Evolutionary conservation across 352 stramenopile species (phyloP).

Genomic region (Phytophthora pluvialis): DNA sequence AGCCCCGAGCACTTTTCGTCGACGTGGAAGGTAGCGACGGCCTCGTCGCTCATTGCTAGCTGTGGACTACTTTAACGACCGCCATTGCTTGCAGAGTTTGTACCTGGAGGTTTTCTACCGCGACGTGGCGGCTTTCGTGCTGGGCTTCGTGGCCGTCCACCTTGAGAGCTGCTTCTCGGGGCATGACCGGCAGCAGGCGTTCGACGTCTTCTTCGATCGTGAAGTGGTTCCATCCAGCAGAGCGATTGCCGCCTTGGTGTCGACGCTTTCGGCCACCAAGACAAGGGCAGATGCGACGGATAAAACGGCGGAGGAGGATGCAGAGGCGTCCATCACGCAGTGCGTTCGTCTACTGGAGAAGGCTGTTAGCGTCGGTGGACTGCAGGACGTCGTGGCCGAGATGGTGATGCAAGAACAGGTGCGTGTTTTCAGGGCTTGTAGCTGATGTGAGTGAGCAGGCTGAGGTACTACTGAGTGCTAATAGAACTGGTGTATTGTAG

Average conservation of each 20-base stretch:
- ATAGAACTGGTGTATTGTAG: constrained; percentile 8
- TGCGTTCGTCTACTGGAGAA: constrained; percentile 58
- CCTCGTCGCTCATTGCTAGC: not conserved
- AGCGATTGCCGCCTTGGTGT: constrained; percentile 39
- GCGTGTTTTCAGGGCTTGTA: constrained; percentile 1
- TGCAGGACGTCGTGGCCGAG: constrained; percentile 41
- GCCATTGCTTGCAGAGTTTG: constrained; percentile 36
- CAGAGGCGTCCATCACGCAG: constrained; percentile 44
- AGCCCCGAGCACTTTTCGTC: constrained; percentile 35
- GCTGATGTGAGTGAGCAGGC: not conserved
- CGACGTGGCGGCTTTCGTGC: constrained; percentile 55
- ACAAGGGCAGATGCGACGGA: not conserved
- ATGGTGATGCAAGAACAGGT: constrained; percentile 49
- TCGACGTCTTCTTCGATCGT: constrained; percentile 69
- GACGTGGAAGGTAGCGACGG: constrained; percentile 54
- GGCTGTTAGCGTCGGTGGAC: constrained; percentile 26
- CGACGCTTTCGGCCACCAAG: constrained; percentile 44
- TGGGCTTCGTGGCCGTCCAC: constrained; percentile 61
- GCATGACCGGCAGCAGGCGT: constrained; percentile 43
- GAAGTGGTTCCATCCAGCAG: constrained; percentile 42
- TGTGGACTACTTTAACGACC: not conserved
- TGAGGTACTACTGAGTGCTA: not conserved
- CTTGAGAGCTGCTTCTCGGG: constrained; percentile 57
- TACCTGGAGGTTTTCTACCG: constrained; percentile 68
- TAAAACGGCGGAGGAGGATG: constrained; percentile 32